These are phyloP conservation scores for Cytospora schulzeri DNA, from an alignment of 2,329 filamentous ascomycete genomes.

Conservation along the genomic window DNA sequence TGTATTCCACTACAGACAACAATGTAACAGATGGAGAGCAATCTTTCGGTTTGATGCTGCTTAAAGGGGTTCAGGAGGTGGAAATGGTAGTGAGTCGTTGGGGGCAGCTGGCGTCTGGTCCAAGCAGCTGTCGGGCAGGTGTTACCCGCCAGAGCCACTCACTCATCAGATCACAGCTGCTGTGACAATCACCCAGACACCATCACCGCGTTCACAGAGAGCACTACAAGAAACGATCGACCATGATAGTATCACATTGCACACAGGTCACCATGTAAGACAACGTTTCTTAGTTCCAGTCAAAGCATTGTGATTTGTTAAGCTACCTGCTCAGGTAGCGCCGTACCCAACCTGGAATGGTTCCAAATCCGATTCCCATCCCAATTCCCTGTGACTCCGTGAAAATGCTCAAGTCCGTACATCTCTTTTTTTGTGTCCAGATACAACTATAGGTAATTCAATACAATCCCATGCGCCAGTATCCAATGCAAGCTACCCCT, in stretches of 20 bases:
- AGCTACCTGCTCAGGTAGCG: not conserved
- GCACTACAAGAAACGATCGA: not conserved
- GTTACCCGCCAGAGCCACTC: not conserved
- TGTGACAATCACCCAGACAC: too few relatives aligned
- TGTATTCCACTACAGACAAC: too few relatives aligned
- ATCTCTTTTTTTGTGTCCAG: not conserved
- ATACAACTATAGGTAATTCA: not conserved
- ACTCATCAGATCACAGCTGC: too few relatives aligned
- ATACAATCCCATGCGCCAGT: constrained; percentile 8
- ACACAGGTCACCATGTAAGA: not conserved
- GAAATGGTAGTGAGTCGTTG: not conserved
- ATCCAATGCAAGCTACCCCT: constrained; percentile 1
- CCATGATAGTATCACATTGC: not conserved
- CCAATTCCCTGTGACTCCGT: not conserved
- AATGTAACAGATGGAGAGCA: not conserved
- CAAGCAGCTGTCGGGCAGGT: not conserved
- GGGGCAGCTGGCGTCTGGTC: not conserved
- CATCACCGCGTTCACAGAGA: too few relatives aligned
- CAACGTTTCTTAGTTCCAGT: not conserved
- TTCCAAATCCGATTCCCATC: not conserved
- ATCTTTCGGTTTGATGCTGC: too few relatives aligned
- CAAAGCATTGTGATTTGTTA: not conserved
- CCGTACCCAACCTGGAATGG: not conserved
- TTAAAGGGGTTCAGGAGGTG: too few relatives aligned
- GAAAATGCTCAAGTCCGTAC: constrained; percentile 4